These are phyloP conservation scores for Cyberlindnera euphorbiae DNA, from an alignment of 805 yeast genomes.

Conservation along the genomic window DNA sequence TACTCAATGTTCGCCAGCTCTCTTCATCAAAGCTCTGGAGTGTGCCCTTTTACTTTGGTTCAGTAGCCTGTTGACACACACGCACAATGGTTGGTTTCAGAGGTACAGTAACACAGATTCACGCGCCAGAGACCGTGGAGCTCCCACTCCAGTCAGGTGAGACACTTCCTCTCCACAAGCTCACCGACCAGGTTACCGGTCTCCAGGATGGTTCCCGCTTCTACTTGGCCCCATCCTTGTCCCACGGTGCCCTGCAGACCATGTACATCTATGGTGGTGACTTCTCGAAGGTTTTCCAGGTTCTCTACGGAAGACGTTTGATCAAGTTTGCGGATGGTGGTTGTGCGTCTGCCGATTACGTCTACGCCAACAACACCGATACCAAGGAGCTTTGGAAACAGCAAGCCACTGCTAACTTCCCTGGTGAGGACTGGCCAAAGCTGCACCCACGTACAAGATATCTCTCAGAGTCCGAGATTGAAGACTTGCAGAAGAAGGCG, in stretches of 20 bases:
- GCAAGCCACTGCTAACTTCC: constrained; percentile 38
- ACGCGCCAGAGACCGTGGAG: constrained; percentile 24
- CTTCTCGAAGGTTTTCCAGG: constrained; percentile 45
- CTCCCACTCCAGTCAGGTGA: constrained; percentile 20
- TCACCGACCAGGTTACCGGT: constrained; percentile 34
- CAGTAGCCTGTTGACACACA: too few relatives aligned
- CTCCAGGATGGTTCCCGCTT: constrained; percentile 45
- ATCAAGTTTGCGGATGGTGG: constrained; percentile 62
- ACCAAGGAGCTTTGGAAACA: constrained; percentile 27
- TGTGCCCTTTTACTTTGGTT: neutral
- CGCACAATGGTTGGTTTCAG: constrained; percentile 27
- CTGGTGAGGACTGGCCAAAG: constrained; percentile 46
- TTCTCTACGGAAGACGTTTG: constrained; percentile 73
- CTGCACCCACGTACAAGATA: constrained; percentile 69
- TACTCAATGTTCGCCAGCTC: too few relatives aligned
- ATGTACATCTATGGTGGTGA: constrained; percentile 55
- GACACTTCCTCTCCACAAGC: constrained; percentile 19
- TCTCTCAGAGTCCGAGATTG: constrained; percentile 42
- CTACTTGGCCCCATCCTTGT: constrained; percentile 56
- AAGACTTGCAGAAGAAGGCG: constrained; percentile 28
- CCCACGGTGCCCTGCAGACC: constrained; percentile 77
- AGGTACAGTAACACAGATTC: constrained; percentile 22
- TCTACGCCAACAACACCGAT: constrained; percentile 33
- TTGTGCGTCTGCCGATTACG: constrained; percentile 71
- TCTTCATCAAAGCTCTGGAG: neutral